Conservation (phyloP, 805 yeast species). For the Cyberlindnera japonica region DNA sequence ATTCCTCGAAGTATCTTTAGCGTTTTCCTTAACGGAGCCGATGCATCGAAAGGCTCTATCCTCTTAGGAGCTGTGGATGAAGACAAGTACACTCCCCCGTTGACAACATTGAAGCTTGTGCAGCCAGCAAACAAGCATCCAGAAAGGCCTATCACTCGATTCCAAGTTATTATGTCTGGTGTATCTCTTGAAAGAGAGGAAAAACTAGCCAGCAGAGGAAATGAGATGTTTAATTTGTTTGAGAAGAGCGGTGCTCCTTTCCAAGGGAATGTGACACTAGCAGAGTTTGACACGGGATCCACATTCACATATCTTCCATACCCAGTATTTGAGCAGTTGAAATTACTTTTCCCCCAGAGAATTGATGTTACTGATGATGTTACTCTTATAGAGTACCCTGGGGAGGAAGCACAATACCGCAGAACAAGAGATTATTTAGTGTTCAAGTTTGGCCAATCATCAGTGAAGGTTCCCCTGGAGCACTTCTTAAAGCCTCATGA, state of each 20-base stretch:
- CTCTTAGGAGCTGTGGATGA: constrained; percentile 41
- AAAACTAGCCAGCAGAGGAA: neutral
- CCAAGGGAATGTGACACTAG: constrained; percentile 6
- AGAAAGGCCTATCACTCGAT: constrained; percentile 11
- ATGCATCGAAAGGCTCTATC: constrained; percentile 20
- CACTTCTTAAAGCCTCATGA: constrained; percentile 5
- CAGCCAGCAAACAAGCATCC: neutral
- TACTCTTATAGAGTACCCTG: neutral
- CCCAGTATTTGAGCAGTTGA: constrained; percentile 4
- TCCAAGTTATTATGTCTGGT: constrained; percentile 15
- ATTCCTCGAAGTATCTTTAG: constrained; percentile 19
- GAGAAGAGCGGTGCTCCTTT: neutral
- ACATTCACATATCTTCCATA: constrained; percentile 19
- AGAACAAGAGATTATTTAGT: constrained; percentile 1
- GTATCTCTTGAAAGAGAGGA: constrained; percentile 3
- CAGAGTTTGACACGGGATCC: constrained; percentile 24
- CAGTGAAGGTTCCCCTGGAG: constrained; percentile 5
- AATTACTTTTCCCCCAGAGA: neutral
- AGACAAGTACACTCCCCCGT: constrained; percentile 34
- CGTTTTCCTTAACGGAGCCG: constrained; percentile 16
- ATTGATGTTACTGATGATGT: neutral
- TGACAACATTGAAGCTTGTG: constrained; percentile 33
- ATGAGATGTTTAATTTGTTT: constrained; percentile 1
- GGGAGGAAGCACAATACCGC: neutral
- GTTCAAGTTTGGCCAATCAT: constrained; percentile 12